Evolutionary conservation across 2,329 filamentous ascomycete species (phyloP).

Genomic region (Uncinocarpus reesii): DNA sequence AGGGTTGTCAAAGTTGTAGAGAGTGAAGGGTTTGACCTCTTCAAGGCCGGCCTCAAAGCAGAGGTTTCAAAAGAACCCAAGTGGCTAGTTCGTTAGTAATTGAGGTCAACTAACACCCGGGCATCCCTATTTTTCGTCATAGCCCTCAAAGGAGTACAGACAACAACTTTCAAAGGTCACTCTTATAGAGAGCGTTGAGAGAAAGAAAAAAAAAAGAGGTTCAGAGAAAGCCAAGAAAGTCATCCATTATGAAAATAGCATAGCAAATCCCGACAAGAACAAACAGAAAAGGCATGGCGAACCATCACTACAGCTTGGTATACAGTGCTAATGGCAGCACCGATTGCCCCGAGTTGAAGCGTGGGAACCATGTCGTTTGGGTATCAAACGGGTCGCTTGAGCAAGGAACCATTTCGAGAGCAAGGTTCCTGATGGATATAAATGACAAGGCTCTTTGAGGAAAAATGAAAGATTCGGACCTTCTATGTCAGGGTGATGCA

Average conservation of each 20-base stretch:
- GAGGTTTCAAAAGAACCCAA: too few relatives aligned
- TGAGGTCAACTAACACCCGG: too few relatives aligned
- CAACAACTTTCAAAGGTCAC: too few relatives aligned
- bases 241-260: background rate
- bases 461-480: background rate
- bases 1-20: conserved; percentile 1
- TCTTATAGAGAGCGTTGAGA: too few relatives aligned
- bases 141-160: too few relatives aligned
- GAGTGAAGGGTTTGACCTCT: background rate
- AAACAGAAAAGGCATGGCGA: conserved; percentile 1
- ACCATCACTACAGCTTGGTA: conserved; percentile 1
- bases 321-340: conserved; percentile 4
- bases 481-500: conserved; percentile 1
- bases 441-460: conserved; percentile 1
- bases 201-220: too few relatives aligned
- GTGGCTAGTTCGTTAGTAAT: too few relatives aligned
- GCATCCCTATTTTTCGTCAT: too few relatives aligned
- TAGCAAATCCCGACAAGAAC: conserved; percentile 3
- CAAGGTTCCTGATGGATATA: background rate
- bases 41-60: conserved; percentile 1
- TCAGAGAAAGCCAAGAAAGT: background rate
- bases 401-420: background rate
- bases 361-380: background rate
- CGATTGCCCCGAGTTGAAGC: conserved; percentile 1
- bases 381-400: background rate